Conservation (phyloP, 2,329 filamentous ascomycete species). For the Claviceps sp. region DNA sequence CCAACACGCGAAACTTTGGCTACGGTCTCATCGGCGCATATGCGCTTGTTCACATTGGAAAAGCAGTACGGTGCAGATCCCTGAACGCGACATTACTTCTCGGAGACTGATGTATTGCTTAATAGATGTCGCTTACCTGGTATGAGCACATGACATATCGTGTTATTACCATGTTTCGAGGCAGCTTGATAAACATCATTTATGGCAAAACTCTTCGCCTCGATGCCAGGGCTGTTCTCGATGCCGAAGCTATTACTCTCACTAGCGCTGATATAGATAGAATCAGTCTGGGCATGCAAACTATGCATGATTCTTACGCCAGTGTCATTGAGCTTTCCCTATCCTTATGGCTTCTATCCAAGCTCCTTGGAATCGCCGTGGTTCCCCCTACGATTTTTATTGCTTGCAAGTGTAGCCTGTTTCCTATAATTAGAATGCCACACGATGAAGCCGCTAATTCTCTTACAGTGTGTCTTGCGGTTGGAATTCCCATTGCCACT, state of each 20-base stretch:
- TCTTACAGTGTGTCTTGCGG: conserved; percentile 4
- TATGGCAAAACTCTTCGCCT: conserved; percentile 29
- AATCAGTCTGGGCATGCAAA: conserved; percentile 14
- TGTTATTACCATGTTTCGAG: conserved; percentile 20
- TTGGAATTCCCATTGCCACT: conserved; percentile 11
- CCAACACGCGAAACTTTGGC: conserved; percentile 15
- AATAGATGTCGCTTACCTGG: neutral
- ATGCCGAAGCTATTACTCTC: conserved; percentile 24
- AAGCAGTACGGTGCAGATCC: conserved; percentile 19
- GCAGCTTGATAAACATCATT: conserved; percentile 28
- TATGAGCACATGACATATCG: conserved; percentile 21
- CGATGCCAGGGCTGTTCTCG: conserved; percentile 12
- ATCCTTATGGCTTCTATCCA: conserved; percentile 20
- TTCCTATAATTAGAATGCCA: neutral
- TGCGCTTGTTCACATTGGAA: conserved; percentile 24
- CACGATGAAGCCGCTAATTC: neutral
- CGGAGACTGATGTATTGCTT: conserved; percentile 12
- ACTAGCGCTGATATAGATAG: conserved; percentile 31
- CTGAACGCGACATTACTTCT: conserved; percentile 12
- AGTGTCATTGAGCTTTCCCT: conserved; percentile 20
- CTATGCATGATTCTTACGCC: conserved; percentile 22
- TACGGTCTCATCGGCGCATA: conserved; percentile 26
- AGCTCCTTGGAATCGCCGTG: conserved; percentile 11
- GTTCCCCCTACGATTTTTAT: conserved; percentile 11
- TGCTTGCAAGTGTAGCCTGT: conserved; percentile 6